A percentile compares a stretch with the other conserved stretches of the same genome.
Conservation (phyloP, 1,284 basidiomycete species). For the Microstroma glucosiphilum region DNA sequence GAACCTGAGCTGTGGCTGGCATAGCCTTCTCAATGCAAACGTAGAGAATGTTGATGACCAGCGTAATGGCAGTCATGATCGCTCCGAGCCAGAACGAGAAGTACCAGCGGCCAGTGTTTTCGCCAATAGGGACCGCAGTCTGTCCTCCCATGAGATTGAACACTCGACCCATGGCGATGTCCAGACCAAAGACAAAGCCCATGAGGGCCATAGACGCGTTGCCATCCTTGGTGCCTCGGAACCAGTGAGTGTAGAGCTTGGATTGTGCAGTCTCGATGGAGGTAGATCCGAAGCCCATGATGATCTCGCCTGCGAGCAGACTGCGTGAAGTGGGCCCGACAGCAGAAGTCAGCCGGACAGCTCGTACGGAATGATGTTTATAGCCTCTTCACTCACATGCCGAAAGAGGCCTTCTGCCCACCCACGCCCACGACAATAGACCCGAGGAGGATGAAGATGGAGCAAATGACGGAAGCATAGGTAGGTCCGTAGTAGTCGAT, state of each 20-base stretch:
- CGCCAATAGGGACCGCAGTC: slow-evolving; percentile 50
- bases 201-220: slow-evolving; percentile 16
- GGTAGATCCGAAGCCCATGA: slow-evolving; percentile 37
- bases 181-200: slow-evolving; percentile 42
- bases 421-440: slow-evolving; percentile 38
- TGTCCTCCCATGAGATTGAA: slow-evolving; percentile 32
- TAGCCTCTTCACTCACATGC: slow-evolving; percentile 13
- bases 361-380: too few species aligned
- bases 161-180: slow-evolving; percentile 45
- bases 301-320: slow-evolving; percentile 40
- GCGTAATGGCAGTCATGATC: slow-evolving; percentile 41
- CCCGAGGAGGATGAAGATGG: slow-evolving; percentile 47
- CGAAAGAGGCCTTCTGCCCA: neutral
- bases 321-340: slow-evolving; percentile 18
- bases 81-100: slow-evolving; percentile 52
- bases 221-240: slow-evolving; percentile 16
- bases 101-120: slow-evolving; percentile 50
- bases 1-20: slow-evolving; percentile 40
- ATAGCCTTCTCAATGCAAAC: slow-evolving; percentile 48
- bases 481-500: slow-evolving; percentile 53
- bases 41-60: slow-evolving; percentile 45
- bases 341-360: too few species aligned
- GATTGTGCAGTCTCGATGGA: slow-evolving; percentile 47
- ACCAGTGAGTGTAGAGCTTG: slow-evolving; percentile 22
- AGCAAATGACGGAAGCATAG: slow-evolving; percentile 34